phyloP scores from a whole-genome alignment of 2,329 filamentous ascomycete genomes.

The Cytospora piceae region DNA sequence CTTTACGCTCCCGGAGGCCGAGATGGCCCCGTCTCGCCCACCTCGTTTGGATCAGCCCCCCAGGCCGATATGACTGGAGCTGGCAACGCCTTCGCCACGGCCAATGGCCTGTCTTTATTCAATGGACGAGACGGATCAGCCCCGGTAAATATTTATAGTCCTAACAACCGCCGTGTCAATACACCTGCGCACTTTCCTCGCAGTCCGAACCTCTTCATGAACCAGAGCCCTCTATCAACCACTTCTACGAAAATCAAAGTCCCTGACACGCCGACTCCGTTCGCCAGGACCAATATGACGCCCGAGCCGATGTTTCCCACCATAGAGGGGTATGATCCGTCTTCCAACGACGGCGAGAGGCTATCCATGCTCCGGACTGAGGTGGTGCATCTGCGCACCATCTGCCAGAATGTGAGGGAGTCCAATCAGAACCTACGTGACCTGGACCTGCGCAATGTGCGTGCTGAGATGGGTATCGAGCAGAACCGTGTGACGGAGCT shows the following conservation, averaged over 20 bases:
- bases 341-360: background rate
- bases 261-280: background rate
- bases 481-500: background rate
- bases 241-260: background rate
- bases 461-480: conserved; percentile 5
- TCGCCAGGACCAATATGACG: background rate
- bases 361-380: conserved; percentile 10
- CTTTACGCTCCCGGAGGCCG: background rate
- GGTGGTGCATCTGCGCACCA: conserved; percentile 20
- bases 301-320: conserved; percentile 18
- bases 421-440: conserved; percentile 7
- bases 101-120: background rate
- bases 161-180: background rate
- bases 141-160: background rate
- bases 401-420: conserved; percentile 18
- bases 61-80: background rate
- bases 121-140: too few species aligned
- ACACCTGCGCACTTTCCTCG: background rate
- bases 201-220: background rate
- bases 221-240: background rate
- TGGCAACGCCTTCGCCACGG: background rate
- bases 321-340: background rate
- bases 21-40: background rate
- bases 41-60: background rate
- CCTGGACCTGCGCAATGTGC: conserved; percentile 1